Conservation (phyloP, 2,329 filamentous ascomycete genomes). For the Rutstroemia sydowiana region DNA sequence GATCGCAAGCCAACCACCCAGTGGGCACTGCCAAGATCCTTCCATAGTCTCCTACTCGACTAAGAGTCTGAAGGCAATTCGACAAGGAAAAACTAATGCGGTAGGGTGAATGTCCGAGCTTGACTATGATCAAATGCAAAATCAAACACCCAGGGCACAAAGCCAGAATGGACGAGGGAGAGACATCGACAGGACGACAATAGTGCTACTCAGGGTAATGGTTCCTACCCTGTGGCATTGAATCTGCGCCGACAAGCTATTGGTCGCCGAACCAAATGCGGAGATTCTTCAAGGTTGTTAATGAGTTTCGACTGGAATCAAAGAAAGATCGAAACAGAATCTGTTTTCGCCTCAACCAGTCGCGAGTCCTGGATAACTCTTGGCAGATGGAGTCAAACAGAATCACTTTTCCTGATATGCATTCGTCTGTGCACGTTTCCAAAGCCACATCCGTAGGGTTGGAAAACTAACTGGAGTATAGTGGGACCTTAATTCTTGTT, state of each 20-base stretch:
- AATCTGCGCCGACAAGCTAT: not conserved
- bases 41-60: conserved; percentile 6
- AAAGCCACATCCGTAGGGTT: conserved; percentile 1
- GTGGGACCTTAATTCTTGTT: not conserved
- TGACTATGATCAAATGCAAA: not conserved
- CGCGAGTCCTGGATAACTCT: not conserved
- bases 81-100: too few relatives aligned
- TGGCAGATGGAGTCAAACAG: conserved; percentile 9
- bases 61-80: too few relatives aligned
- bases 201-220: not conserved
- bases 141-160: not conserved
- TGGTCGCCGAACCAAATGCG: not conserved
- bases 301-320: not conserved
- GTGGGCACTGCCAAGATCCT: conserved; percentile 12
- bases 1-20: not conserved
- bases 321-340: not conserved
- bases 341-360: conserved; percentile 4
- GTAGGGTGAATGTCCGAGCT: conserved; percentile 6
- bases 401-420: not conserved
- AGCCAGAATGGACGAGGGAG: not conserved
- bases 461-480: not conserved
- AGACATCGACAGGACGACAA: not conserved
- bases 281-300: not conserved
- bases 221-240: not conserved
- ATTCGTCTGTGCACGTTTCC: conserved; percentile 9